These are phyloP conservation scores for Cucurbita argyrosperma DNA, from an alignment of 306 rosid genomes.

Conservation along the genomic window DNA sequence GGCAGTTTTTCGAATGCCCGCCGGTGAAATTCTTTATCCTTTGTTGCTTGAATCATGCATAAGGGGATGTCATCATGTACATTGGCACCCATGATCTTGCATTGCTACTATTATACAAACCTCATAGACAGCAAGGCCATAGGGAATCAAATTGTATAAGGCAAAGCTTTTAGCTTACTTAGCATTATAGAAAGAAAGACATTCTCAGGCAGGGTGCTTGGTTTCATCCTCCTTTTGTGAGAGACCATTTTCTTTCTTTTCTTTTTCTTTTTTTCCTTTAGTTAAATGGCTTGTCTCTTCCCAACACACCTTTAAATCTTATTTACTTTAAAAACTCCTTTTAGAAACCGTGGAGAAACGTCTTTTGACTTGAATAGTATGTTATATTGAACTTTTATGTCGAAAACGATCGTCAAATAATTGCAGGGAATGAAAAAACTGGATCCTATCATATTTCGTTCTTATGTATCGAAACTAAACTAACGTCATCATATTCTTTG, in stretches of 20 bases:
- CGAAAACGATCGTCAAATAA: not conserved
- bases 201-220: constrained; percentile 20
- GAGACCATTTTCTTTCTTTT: constrained; percentile 36
- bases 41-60: not conserved
- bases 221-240: constrained; percentile 32
- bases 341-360: constrained; percentile 27
- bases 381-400: not conserved
- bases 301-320: constrained; percentile 29
- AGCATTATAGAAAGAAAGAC: constrained; percentile 3
- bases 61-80: not conserved
- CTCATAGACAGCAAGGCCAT: not conserved
- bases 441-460: not conserved
- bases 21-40: not conserved
- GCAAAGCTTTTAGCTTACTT: not conserved
- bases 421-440: not conserved
- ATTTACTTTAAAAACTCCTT: constrained; percentile 39
- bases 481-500: not conserved
- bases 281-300: constrained; percentile 46
- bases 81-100: not conserved
- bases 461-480: not conserved
- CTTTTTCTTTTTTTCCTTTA: constrained; percentile 15
- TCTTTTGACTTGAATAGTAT: constrained; percentile 21
- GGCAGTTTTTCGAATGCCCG: not conserved
- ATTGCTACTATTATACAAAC: constrained; percentile 1
- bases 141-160: constrained; percentile 9